Conservation (phyloP, 805 yeast species). For the Groenewaldozyma tartarivorans region DNA sequence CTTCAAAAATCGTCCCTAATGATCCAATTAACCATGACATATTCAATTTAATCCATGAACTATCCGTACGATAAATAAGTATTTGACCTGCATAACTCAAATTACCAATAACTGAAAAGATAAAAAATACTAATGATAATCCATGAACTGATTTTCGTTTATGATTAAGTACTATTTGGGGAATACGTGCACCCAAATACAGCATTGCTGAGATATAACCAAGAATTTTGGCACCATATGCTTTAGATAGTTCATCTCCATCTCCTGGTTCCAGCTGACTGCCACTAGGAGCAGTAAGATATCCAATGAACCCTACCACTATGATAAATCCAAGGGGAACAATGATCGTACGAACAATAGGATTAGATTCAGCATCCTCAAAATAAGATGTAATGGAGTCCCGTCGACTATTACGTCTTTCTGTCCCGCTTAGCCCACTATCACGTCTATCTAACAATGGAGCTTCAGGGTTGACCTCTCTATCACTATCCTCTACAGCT, state of each 20-base stretch:
- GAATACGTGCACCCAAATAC: slow-evolving; percentile 67
- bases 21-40: slow-evolving; percentile 74
- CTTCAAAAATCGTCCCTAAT: slow-evolving; percentile 68
- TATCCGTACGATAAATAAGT: slow-evolving; percentile 53
- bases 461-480: neutral
- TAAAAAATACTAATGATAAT: slow-evolving; percentile 69
- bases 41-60: slow-evolving; percentile 49
- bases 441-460: slow-evolving; percentile 1
- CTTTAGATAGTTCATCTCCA: slow-evolving; percentile 14
- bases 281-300: slow-evolving; percentile 34
- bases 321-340: slow-evolving; percentile 55
- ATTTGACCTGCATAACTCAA: slow-evolving; percentile 69
- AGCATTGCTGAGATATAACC: slow-evolving; percentile 63
- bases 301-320: slow-evolving; percentile 55
- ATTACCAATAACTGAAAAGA: slow-evolving; percentile 67
- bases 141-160: slow-evolving; percentile 74
- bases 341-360: slow-evolving; percentile 30
- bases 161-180: slow-evolving; percentile 79
- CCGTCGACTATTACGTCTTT: slow-evolving; percentile 23
- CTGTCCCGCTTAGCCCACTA: slow-evolving; percentile 2
- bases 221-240: slow-evolving; percentile 51
- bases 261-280: slow-evolving; percentile 6
- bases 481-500: slow-evolving; percentile 4
- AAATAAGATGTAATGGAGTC: slow-evolving; percentile 43
- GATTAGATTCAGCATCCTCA: slow-evolving; percentile 1